Percentiles rank a stretch among this genome's conserved stretches.
Conservation (phyloP, 2,329 filamentous ascomycete species). For the Fusarium succisae region DNA sequence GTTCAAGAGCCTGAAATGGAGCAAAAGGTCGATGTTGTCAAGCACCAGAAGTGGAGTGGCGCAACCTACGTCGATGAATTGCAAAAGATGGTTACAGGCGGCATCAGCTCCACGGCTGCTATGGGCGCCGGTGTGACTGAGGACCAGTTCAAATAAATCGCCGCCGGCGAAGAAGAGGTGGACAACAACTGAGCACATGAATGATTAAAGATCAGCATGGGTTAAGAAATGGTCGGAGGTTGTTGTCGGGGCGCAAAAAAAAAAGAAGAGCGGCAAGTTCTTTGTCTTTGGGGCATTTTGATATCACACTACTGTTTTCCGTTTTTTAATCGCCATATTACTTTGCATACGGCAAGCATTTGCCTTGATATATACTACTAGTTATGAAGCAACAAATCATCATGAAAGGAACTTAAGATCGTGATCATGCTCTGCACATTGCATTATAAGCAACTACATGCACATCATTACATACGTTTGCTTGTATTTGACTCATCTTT, state of each 20-base stretch:
- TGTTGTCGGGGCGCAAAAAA: slow-evolving; percentile 14
- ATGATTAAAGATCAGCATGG: not conserved
- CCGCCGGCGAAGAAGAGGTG: not conserved
- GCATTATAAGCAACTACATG: not conserved
- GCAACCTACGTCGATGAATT: slow-evolving; percentile 94
- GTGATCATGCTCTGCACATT: not conserved
- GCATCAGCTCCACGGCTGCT: slow-evolving; percentile 88
- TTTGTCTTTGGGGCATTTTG: slow-evolving; percentile 25
- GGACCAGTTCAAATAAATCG: slow-evolving; percentile 77
- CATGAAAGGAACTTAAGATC: not conserved
- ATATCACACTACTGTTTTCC: slow-evolving; percentile 29
- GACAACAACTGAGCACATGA: not conserved
- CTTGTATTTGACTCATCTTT: not conserved
- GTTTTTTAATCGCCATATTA: slow-evolving; percentile 8
- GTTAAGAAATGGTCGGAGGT: not conserved
- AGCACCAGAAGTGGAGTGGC: slow-evolving; percentile 98
- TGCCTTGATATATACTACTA: slow-evolving; percentile 4
- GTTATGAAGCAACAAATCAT: slow-evolving; percentile 7
- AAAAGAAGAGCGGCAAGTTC: not conserved
- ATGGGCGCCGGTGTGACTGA: slow-evolving; percentile 99
- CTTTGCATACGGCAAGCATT: not conserved
- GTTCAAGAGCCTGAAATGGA: slow-evolving; percentile 99
- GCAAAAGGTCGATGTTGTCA: slow-evolving; percentile 89
- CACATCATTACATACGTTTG: not conserved
- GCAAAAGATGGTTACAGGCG: slow-evolving; percentile 96